These are phyloP conservation scores for Serendipita sp. DNA, from an alignment of 768 basidiomycete species.

Conservation along the genomic window DNA sequence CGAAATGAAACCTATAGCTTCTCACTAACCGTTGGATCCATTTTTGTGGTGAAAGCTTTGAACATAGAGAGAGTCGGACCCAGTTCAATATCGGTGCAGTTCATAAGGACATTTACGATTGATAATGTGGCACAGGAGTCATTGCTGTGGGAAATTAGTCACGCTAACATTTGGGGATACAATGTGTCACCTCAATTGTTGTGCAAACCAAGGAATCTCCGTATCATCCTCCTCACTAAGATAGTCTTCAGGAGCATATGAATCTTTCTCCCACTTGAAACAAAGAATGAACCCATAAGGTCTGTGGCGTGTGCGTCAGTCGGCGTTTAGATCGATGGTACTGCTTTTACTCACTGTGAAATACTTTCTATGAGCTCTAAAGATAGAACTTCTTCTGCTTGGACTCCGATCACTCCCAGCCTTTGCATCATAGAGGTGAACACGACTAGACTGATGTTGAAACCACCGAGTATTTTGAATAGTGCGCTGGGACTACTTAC, in stretches of 20 bases:
- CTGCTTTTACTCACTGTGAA: background rate
- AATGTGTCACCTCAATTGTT: slow-evolving; percentile 31
- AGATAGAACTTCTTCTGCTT: slow-evolving; percentile 44
- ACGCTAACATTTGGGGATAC: background rate
- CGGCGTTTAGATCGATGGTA: background rate
- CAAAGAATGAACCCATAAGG: slow-evolving; percentile 50
- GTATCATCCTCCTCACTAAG: slow-evolving; percentile 28
- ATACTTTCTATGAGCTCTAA: slow-evolving; percentile 26
- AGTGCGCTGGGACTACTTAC: background rate
- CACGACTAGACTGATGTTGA: slow-evolving; percentile 26
- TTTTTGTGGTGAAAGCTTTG: slow-evolving; percentile 33
- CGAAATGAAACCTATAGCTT: background rate
- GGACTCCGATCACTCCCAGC: slow-evolving; percentile 36
- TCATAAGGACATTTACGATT: slow-evolving; percentile 42
- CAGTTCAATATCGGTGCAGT: slow-evolving; percentile 36
- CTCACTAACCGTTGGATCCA: slow-evolving; percentile 40
- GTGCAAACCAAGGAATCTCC: slow-evolving; percentile 43
- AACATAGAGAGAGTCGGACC: slow-evolving; percentile 32
- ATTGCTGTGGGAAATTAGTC: slow-evolving; percentile 20
- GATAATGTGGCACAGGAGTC: slow-evolving; percentile 53
- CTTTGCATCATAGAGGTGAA: slow-evolving; percentile 42
- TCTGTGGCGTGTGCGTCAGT: slow-evolving; percentile 12
- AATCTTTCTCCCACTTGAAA: slow-evolving; percentile 40
- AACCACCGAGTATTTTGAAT: too few relatives aligned
- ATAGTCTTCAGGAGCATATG: slow-evolving; percentile 27